Evolutionary conservation across 2,329 filamentous ascomycete species (phyloP), one percentile per base, ranked within the genome.

Genomic region (Mollisiaceae sp.): DNA sequence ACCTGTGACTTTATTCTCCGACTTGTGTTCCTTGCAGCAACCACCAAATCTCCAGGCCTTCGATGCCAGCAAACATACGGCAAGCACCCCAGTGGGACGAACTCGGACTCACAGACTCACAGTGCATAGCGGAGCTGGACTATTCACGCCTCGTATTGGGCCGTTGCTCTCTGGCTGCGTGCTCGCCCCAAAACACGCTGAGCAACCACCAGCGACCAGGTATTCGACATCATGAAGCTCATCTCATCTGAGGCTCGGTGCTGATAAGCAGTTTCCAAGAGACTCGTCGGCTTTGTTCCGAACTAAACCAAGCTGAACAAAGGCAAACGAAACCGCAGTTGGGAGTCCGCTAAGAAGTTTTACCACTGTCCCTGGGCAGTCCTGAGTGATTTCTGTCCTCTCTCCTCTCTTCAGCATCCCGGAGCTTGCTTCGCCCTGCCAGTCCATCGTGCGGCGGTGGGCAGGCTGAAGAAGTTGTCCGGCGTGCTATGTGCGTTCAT

Each of bases 1-100:
- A 54, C 24, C 27, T 50, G 15, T 8, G 45, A 22, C 6, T 22
- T 27, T 32, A 54, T 32, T 54, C 50, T 54, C 50, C 50, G 50
- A 54, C 5, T 54, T 54, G 50, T 54, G 50, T 59, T 32, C 35
- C 57, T 58, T 59, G 36, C 57, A 59, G 57, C 38, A 59, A 38
- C 38, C 38, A 43, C 50, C 45, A 54, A 54, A 54, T 54, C 50
- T 54, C 50, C 50, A 54, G 22, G 12, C 32, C 14, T 52, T 27
- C 24, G 11, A 27, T 38, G 54, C 54, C 54, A 57, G 32, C 55
- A 57, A 39, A 57, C 55, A 57, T 38, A 11, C 50, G 24, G 50
- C 14, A 32, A 15, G 55, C 35, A 57, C 55, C 55, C 55, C 32
- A 38, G 55, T 38, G 55, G 27, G 27, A 32, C 27, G 27, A 32